Percentiles rank a stretch among this genome's conserved stretches.
Conservation (phyloP, 2,329 filamentous ascomycete genomes). For the Pseudogymnoascus sp. region DNA sequence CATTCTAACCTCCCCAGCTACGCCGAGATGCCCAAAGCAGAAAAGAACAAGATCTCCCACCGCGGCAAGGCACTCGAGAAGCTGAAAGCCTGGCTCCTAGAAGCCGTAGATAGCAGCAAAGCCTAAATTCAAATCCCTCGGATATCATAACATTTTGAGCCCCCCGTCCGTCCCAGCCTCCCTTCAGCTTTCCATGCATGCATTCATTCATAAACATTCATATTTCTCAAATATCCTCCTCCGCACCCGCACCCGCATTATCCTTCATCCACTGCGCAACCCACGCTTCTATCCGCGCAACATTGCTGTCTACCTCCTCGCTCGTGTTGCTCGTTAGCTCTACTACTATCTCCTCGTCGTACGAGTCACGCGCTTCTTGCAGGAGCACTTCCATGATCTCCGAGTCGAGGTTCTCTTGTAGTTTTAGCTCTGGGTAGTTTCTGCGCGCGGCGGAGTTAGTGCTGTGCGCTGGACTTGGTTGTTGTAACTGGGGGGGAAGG, state of each 20-base stretch:
- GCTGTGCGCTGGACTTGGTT: neutral
- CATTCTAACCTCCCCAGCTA: constrained; percentile 42
- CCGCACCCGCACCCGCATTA: constrained; percentile 30
- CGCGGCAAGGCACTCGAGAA: constrained; percentile 80
- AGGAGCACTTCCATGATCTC: constrained; percentile 96
- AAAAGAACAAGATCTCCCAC: constrained; percentile 91
- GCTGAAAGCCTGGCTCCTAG: constrained; percentile 66
- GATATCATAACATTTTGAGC: neutral
- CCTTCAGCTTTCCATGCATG: neutral
- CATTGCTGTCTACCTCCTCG: constrained; percentile 81
- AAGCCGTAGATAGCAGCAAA: constrained; percentile 13
- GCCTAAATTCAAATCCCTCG: neutral
- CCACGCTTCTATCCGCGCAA: constrained; percentile 78
- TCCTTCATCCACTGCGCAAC: constrained; percentile 72
- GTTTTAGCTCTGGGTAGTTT: constrained; percentile 74
- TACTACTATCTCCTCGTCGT: constrained; percentile 78
- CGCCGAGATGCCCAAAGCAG: constrained; percentile 84
- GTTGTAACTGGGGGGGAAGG: no score
- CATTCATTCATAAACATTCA: constrained; percentile 3
- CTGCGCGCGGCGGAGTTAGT: constrained; percentile 32
- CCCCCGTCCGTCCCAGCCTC: neutral
- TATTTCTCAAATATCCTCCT: neutral
- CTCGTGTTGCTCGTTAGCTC: constrained; percentile 74
- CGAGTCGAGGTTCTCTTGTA: constrained; percentile 92
- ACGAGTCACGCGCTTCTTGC: constrained; percentile 81